Base-by-base conservation (phyloP, 139 green algal genomes). In the Chlamydomonas incerta region DNA sequence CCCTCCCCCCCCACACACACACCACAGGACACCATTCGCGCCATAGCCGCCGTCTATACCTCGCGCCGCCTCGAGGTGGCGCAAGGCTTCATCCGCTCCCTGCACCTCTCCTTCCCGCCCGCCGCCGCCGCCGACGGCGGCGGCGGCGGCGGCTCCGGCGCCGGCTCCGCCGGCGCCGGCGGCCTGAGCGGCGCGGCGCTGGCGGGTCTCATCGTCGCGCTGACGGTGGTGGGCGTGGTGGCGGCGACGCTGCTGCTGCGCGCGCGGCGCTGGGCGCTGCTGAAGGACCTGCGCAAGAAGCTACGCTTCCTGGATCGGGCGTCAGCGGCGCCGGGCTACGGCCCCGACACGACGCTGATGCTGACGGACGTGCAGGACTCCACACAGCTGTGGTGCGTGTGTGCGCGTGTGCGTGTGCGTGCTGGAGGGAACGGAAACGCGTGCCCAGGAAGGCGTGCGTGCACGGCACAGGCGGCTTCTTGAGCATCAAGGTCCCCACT, bases 301-400 rank as follows among this genome's bases (percentile, higher is more conserved):
- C 41, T 80, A 17, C n/a, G 35, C 0, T 34, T 52, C 15, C 77
- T 74, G 63, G 63, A 83, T 17, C 28, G 29, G 3, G 34, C 63
- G 0, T 74, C 63, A 2, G 15, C n/a, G 0, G 82, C 82, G n/a
- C 82, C 82, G 3, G 72, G 82, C 13, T 72, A 31, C 29, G 82
- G 82, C 21, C 72, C 72, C 1, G 72, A 87, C 20, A 87, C 82
- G 4, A 87, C 82, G 41, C 62, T 87, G 6, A 72, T 87, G 60
- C 72, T 87, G 46, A 82, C 82, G 2, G 82, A 87, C 60, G 71
- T 81, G 29, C 82, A 87, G 62, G 74, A 76, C 82, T 80, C 77
- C 15, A 83, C 77, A 0, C 46, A 37, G 26, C 60, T 83, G 6
- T 83, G 60, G 55, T 62, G 55, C 2, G 55, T 62, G 55, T 23